Percentiles rank a stretch among this genome's conserved stretches.
Conservation (phyloP, 768 basidiomycete species). For the Termitomyces sp. region DNA sequence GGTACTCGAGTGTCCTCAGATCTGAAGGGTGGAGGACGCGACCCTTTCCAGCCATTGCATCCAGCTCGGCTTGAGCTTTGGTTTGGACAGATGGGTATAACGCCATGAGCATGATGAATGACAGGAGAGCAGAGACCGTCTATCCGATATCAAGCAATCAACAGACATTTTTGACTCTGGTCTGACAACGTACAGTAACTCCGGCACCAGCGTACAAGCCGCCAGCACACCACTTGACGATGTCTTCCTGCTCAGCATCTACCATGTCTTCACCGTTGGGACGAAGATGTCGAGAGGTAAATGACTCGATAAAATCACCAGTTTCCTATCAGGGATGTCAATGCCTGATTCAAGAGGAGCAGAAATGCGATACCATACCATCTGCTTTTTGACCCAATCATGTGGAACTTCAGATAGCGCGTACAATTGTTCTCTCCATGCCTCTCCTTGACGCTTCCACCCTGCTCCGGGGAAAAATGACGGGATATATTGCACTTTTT, state of each 20-base stretch:
- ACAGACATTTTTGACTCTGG: neutral
- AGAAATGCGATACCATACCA: slow-evolving; percentile 21
- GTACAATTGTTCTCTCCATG: slow-evolving; percentile 31
- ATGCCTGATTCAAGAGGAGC: neutral
- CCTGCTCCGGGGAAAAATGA: slow-evolving; percentile 41
- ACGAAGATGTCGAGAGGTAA: slow-evolving; percentile 34
- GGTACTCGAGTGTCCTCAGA: slow-evolving; percentile 23
- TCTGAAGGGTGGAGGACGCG: slow-evolving; percentile 26
- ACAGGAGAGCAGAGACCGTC: slow-evolving; percentile 42
- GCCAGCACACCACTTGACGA: slow-evolving; percentile 45
- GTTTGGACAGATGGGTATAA: slow-evolving; percentile 35
- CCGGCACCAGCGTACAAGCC: slow-evolving; percentile 42
- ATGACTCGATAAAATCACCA: slow-evolving; percentile 31
- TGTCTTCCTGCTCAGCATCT: slow-evolving; percentile 32
- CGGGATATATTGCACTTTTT: slow-evolving; percentile 42
- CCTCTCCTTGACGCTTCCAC: slow-evolving; percentile 40
- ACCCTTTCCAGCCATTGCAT: slow-evolving; percentile 24
- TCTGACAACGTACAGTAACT: slow-evolving; percentile 29
- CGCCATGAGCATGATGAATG: slow-evolving; percentile 45
- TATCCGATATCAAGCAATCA: slow-evolving; percentile 14
- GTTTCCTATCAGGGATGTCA: slow-evolving; percentile 18
- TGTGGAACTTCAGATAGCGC: slow-evolving; percentile 33
- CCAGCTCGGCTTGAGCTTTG: slow-evolving; percentile 35
- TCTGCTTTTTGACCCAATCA: slow-evolving; percentile 38
- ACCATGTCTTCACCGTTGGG: slow-evolving; percentile 17